These are phyloP conservation scores for Penicillium sp. DNA, from an alignment of 2,329 filamentous ascomycete species.

Conservation along the genomic window DNA sequence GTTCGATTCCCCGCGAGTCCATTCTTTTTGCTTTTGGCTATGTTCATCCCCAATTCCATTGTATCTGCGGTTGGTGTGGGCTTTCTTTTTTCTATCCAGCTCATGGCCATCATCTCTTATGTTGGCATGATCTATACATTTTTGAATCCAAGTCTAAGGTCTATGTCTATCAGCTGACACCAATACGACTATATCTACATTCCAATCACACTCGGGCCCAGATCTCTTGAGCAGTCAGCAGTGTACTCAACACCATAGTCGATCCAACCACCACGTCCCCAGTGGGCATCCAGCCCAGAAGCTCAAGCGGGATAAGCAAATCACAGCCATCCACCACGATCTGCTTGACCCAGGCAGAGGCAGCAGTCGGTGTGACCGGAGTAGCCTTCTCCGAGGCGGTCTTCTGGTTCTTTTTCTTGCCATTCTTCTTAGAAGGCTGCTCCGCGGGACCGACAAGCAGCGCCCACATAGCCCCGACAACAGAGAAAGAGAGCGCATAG, in stretches of 20 bases:
- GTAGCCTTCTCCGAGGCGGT: conserved; percentile 18
- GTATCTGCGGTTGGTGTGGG: background rate
- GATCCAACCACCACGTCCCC: conserved; percentile 53
- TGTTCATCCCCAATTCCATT: background rate
- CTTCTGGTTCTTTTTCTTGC: conserved; percentile 21
- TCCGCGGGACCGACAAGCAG: conserved; percentile 12
- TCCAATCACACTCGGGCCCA: conserved; percentile 46
- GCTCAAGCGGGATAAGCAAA: conserved; percentile 58
- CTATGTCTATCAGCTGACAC: background rate
- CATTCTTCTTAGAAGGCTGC: conserved; percentile 18
- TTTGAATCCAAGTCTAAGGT: background rate
- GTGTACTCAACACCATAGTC: conserved; percentile 60
- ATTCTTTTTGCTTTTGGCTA: conserved; percentile 19
- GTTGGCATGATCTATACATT: background rate
- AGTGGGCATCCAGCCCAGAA: conserved; percentile 59
- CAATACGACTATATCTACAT: background rate
- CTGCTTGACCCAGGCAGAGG: conserved; percentile 41
- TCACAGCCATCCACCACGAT: conserved; percentile 60
- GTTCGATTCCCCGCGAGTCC: conserved; percentile 51
- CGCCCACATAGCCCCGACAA: conserved; percentile 33
- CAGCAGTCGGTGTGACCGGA: background rate
- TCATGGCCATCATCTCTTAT: background rate
- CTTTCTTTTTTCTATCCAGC: background rate
- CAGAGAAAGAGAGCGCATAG: conserved; percentile 55
- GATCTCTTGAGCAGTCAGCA: conserved; percentile 58